Conservation (phyloP, 768 basidiomycete genomes). For the Calocera viscosa region DNA sequence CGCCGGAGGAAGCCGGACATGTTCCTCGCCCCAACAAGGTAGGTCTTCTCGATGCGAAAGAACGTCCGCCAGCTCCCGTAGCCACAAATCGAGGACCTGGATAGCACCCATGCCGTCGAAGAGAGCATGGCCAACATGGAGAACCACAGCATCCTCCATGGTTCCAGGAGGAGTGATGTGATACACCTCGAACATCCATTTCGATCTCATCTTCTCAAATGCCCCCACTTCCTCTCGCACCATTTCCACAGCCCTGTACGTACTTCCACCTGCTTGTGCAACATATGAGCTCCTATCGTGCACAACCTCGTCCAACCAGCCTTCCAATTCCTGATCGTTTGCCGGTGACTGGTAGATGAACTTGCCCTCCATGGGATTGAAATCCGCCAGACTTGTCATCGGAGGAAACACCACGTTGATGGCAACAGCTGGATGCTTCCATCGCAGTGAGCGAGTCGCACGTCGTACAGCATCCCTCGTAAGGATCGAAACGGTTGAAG, state of each 20-base stretch:
- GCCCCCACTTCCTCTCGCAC: not conserved
- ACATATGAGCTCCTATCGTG: not conserved
- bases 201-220: not conserved
- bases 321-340: not conserved
- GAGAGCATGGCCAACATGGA: not conserved
- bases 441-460: not conserved
- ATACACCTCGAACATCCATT: not conserved
- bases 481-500: not conserved
- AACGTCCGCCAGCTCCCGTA: not conserved
- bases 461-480: not conserved
- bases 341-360: not conserved
- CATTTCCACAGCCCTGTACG: not conserved
- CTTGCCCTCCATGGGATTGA: not conserved
- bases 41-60: not conserved
- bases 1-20: not conserved
- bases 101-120: not conserved
- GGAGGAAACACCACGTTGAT: not conserved
- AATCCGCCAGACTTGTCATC: not conserved
- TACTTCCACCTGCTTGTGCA: not conserved
- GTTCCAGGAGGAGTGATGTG: not conserved
- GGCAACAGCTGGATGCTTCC: not conserved
- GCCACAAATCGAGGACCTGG: not conserved
- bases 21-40: not conserved
- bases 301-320: not conserved
- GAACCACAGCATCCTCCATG: not conserved